Evolutionary conservation across 148 eudicot genomes (phyloP), one percentile per base, ranked within the genome.

Genomic region (Fallopia convolvulus): DNA sequence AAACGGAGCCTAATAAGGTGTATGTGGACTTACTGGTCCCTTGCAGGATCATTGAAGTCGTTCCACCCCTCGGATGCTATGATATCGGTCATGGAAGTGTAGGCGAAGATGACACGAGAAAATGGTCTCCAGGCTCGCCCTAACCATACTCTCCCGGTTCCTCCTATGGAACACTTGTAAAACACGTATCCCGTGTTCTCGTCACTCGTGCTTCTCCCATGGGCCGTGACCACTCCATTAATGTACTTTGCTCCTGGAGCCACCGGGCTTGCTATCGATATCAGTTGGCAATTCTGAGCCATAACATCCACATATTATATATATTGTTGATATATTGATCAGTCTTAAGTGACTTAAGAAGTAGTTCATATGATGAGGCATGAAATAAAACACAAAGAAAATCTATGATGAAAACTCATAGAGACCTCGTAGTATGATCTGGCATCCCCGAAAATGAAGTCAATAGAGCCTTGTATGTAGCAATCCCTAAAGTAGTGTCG

Each of bases 101-200:
- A 87, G 20, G 97, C 90, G 56, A 85, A 92, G 33, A 92, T 84
- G 15, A 91, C 99, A 14, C 86, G 90, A 23, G 99, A 89, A 83
- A 83, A 95, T 5, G 99, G 90, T 68, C 97, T 84, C 99, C 99
- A 95, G 15, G 99, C 99, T 76, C 97, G 87, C 0, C 99, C 99
- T 0, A 95, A 83, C 99, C 97, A 95, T 49, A 95, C 85, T 56
- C 99, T 81, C 65, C 99, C 99, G 0, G 91, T 92, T 4, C 99
- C 99, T 39, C 99, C 97, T 12, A 95, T 78, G 77, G 70, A 84
- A 79, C 99, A 91, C 58, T 88, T 95, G 75, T 87, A 83, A 49
- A 95, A 95, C 1, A 87, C 90, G 77, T 84, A 95, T 18, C 99
- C 99, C 9, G 91, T 90, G 77, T 92, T 86, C 52, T 95, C 99